phyloP scores from a whole-genome alignment of 164 flowering plant genomes.

The Vitis rotundifolia region DNA sequence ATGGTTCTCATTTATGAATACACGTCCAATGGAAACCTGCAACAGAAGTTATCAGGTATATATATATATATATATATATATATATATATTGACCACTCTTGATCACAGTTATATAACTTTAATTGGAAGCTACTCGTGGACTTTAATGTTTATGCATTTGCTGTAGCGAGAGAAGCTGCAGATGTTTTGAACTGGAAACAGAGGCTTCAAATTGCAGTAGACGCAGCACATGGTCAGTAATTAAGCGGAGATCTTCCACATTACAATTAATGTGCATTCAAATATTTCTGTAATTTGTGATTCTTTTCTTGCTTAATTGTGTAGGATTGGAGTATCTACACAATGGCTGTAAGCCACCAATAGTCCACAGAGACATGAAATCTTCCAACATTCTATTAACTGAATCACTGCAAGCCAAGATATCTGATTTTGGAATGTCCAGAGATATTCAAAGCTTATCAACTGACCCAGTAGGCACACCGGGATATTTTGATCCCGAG shows the following conservation, averaged over 20 bases:
- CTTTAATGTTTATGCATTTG: no score
- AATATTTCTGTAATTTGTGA: no score
- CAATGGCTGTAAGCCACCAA: constrained; percentile 27
- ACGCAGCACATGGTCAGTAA: constrained; percentile 36
- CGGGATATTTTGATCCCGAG: constrained; percentile 2
- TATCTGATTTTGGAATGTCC: constrained; percentile 42
- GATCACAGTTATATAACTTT: no score
- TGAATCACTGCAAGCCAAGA: constrained; percentile 26
- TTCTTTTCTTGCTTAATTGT: not conserved
- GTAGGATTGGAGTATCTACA: constrained; percentile 39
- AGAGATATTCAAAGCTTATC: constrained; percentile 14
- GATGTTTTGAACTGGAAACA: constrained; percentile 21
- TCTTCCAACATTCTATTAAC: constrained; percentile 31
- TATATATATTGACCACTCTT: no score
- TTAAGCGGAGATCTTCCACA: no score
- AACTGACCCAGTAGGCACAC: constrained; percentile 29
- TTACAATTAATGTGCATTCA: no score
- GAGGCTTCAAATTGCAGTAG: constrained; percentile 27
- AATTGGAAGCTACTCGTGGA: no score
- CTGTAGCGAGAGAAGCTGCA: not conserved
- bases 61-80: no score
- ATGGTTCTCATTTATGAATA: constrained; percentile 28
- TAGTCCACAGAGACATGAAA: constrained; percentile 38
- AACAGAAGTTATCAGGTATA: constrained; percentile 14
- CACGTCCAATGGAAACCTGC: constrained; percentile 31